A percentile compares a stretch with the other conserved stretches of the same genome.
These are phyloP conservation scores for Phaeophleospora eucalypticola DNA, from an alignment of 2,329 filamentous ascomycete species.

Conservation along the genomic window DNA sequence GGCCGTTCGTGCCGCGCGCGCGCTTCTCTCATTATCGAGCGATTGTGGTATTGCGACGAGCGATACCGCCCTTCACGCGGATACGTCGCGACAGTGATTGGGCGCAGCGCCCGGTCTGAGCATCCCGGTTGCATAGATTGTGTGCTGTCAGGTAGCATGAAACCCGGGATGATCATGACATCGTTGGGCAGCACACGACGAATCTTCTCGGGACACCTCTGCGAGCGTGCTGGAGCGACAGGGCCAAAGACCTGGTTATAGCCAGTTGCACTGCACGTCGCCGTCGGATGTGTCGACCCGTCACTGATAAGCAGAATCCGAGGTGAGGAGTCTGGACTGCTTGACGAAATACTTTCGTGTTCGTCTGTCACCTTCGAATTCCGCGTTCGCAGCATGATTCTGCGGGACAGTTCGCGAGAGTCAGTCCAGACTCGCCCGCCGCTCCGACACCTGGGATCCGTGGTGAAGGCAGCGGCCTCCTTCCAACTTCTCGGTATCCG, in stretches of 20 bases:
- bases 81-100: not conserved
- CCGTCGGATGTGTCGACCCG: too few species aligned
- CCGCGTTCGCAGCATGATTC: too few species aligned
- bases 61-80: not conserved
- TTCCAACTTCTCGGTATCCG: too few species aligned
- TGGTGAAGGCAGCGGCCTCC: too few species aligned
- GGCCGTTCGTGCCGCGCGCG: not conserved
- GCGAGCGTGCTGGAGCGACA: not conserved
- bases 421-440: too few species aligned
- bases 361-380: too few species aligned
- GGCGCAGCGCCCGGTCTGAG: not conserved
- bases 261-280: not conserved
- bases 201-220: not conserved
- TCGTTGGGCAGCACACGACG: not conserved
- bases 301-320: too few species aligned
- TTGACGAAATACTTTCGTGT: too few species aligned
- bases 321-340: too few species aligned
- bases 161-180: not conserved
- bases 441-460: too few species aligned
- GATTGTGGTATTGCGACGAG: not conserved
- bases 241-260: not conserved
- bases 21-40: not conserved
- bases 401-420: too few species aligned
- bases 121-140: not conserved
- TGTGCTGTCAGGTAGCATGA: not conserved